Conservation (phyloP, 2,329 filamentous ascomycete genomes). For the Samsoniella hepiali region DNA sequence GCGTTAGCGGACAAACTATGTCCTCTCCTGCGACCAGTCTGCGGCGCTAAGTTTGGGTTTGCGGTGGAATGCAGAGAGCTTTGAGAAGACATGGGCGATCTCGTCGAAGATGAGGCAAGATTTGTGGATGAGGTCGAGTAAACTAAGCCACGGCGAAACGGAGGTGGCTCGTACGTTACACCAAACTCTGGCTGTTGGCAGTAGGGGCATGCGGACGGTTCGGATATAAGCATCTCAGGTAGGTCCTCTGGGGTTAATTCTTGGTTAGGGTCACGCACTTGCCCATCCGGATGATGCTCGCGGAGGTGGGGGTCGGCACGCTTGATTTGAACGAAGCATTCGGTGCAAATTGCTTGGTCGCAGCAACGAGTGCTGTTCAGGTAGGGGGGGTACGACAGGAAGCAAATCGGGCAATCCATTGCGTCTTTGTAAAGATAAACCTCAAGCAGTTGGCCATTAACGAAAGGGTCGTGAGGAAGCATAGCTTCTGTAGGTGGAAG, state of each 20-base stretch:
- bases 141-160: slow-evolving; percentile 78
- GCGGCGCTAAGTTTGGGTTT: slow-evolving; percentile 39
- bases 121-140: slow-evolving; percentile 54
- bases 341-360: slow-evolving; percentile 93
- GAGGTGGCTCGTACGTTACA: slow-evolving; percentile 87
- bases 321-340: slow-evolving; percentile 99
- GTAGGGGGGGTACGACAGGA: slow-evolving; percentile 91
- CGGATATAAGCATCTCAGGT: slow-evolving; percentile 73
- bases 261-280: slow-evolving; percentile 35
- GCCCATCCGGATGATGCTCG: slow-evolving; percentile 63
- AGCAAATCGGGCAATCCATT: slow-evolving; percentile 91
- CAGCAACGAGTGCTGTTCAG: slow-evolving; percentile 94
- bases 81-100: slow-evolving; percentile 73
- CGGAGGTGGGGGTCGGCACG: slow-evolving; percentile 86
- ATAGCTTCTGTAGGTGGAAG: slow-evolving; percentile 73
- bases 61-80: slow-evolving; percentile 68
- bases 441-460: slow-evolving; percentile 92
- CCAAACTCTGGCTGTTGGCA: slow-evolving; percentile 94
- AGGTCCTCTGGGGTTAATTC: slow-evolving; percentile 45
- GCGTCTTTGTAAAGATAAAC: slow-evolving; percentile 92
- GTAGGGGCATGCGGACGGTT: slow-evolving; percentile 89
- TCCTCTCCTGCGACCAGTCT: slow-evolving; percentile 43
- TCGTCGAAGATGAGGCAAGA: slow-evolving; percentile 43
- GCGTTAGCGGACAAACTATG: slow-evolving; percentile 75
- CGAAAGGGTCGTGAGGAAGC: slow-evolving; percentile 76